Percentiles rank a stretch among this genome's conserved stretches.
Evolutionary conservation across 768 basidiomycete genomes (phyloP).

Genomic region (Termitomyces sp.): DNA sequence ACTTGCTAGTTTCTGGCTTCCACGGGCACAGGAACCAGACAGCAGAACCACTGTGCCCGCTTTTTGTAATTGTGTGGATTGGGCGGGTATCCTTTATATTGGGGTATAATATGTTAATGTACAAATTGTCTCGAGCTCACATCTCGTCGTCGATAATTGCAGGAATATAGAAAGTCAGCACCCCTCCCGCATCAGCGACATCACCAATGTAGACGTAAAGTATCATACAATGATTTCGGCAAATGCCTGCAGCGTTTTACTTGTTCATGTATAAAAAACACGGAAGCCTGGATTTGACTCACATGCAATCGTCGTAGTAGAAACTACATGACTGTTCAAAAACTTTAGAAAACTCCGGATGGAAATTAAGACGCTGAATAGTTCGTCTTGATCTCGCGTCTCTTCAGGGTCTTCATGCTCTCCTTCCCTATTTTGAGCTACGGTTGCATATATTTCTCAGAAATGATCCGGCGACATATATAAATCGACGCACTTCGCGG

Average conservation of each 20-base stretch:
- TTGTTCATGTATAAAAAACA: not conserved
- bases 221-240: slow-evolving; percentile 78
- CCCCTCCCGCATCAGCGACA: slow-evolving; percentile 70
- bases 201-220: slow-evolving; percentile 88
- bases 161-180: slow-evolving; percentile 85
- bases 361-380: slow-evolving; percentile 65
- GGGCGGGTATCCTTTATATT: not conserved
- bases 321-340: slow-evolving; percentile 72
- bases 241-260: slow-evolving; percentile 53
- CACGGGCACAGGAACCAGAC: not conserved
- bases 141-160: slow-evolving; percentile 57
- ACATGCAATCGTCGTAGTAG: slow-evolving; percentile 84
- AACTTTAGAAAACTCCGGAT: slow-evolving; percentile 77
- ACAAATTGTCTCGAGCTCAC: slow-evolving; percentile 3
- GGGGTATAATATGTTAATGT: slow-evolving; percentile 1
- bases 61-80: not conserved
- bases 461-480: not conserved
- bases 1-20: not conserved
- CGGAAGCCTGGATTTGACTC: slow-evolving; percentile 20
- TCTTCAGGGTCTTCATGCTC: slow-evolving; percentile 25
- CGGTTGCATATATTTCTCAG: not conserved
- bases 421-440: slow-evolving; percentile 18
- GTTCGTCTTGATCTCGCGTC: slow-evolving; percentile 44
- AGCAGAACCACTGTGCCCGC: not conserved
- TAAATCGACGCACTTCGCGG: slow-evolving; percentile 37